phyloP scores from a whole-genome alignment of 176 grass and related monocot genomes.

The Triticum monococcum region DNA sequence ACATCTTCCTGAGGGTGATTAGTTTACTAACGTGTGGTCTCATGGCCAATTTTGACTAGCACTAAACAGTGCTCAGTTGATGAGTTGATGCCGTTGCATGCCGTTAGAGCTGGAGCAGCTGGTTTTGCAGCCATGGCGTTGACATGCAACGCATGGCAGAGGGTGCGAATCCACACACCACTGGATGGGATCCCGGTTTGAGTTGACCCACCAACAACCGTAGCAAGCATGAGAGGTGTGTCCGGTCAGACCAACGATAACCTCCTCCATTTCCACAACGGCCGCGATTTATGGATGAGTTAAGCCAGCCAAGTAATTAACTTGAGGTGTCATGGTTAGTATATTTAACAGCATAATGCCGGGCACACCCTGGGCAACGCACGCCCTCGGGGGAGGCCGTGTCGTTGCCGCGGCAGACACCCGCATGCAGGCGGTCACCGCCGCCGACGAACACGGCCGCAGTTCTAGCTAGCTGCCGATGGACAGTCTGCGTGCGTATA shows the following conservation, averaged over 20 bases:
- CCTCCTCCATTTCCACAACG: no score
- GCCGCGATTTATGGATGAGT: no score
- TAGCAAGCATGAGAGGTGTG: neutral
- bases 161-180: neutral
- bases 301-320: neutral
- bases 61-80: neutral
- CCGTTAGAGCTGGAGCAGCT: neutral
- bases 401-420: slow-evolving; percentile 35
- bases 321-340: neutral
- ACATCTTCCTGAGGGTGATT: neutral
- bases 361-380: neutral
- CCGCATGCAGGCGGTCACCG: neutral
- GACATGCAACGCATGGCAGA: neutral
- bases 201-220: neutral
- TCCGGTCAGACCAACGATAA: neutral
- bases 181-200: neutral
- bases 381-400: neutral
- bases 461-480: neutral
- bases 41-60: slow-evolving; percentile 19
- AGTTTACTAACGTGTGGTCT: neutral
- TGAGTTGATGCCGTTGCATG: neutral
- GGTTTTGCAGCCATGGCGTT: neutral
- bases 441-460: slow-evolving; percentile 11
- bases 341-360: neutral
- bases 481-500: neutral